Conservation (phyloP, 2,329 filamentous ascomycete species). For the Sphaerulina populicola region DNA sequence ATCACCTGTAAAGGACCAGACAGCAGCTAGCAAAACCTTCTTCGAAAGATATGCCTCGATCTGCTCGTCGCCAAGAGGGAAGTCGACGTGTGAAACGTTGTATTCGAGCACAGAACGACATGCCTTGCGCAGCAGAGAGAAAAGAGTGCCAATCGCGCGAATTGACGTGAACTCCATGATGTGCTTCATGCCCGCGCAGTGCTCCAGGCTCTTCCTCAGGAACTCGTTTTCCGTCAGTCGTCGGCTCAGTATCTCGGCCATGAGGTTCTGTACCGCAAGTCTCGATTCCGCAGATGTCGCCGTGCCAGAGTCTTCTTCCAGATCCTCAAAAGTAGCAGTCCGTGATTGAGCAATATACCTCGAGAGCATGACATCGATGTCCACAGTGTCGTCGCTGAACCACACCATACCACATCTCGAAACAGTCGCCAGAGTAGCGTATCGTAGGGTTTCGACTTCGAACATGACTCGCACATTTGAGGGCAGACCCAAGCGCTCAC, state of each 20-base stretch:
- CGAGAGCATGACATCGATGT: slow-evolving; percentile 80
- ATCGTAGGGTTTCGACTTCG: slow-evolving; percentile 94
- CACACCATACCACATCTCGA: slow-evolving; percentile 99
- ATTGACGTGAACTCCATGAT: slow-evolving; percentile 98
- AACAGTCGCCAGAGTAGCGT: slow-evolving; percentile 95
- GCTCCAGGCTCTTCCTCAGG: slow-evolving; percentile 64
- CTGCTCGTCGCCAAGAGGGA: slow-evolving; percentile 82
- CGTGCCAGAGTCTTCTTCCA: slow-evolving; percentile 84
- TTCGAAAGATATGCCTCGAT: slow-evolving; percentile 84
- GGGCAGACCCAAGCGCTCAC: slow-evolving; percentile 91
- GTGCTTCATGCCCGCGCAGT: slow-evolving; percentile 73
- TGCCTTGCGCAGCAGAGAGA: slow-evolving; percentile 90
- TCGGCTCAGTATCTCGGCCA: slow-evolving; percentile 68
- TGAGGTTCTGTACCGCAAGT: slow-evolving; percentile 70
- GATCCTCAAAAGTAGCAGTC: slow-evolving; percentile 79
- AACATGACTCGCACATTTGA: slow-evolving; percentile 99
- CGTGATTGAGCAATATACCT: slow-evolving; percentile 83
- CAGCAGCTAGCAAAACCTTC: slow-evolving; percentile 82
- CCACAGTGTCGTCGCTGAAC: slow-evolving; percentile 98
- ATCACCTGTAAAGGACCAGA: slow-evolving; percentile 94
- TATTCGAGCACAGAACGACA: slow-evolving; percentile 92
- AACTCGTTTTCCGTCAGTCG: slow-evolving; percentile 74
- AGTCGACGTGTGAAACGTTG: slow-evolving; percentile 88
- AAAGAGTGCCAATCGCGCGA: slow-evolving; percentile 82
- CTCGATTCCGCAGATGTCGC: slow-evolving; percentile 45